Base-by-base conservation (phyloP, 1,284 basidiomycete genomes). In the Cerioporus squamosus region DNA sequence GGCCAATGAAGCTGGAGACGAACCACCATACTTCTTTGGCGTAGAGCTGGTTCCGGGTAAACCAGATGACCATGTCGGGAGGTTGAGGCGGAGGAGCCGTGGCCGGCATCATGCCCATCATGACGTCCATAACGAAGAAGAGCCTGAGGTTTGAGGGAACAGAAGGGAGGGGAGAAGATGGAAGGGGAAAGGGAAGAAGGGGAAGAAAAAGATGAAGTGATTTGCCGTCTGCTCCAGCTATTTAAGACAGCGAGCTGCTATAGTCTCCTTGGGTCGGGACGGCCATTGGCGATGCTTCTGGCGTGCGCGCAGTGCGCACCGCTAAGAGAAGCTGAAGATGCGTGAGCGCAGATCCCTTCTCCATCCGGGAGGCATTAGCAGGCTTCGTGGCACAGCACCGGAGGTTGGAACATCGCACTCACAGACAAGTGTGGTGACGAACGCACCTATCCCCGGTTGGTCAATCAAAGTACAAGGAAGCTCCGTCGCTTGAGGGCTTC, bases 1-100 rank as follows among this genome's bases (percentile, higher is more conserved):
- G 50, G 44, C 66, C 68, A 7, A 85, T 72, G 68, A 82, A 77
- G 56, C 66, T 57, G 4, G 74, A 72, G 4, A 84, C 47, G 51
- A 77, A 70, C 57, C 77, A 77, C 76, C 82, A 81, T 3, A 76
- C 68, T 61, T 75, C 66, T 38, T 76, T 71, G n/a, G 82, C 75
- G 57, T 79, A 81, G 7, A 39, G 53, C 20, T 51, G 50, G 49
- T 55, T 57, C 17, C 66, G 55, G 10, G 24, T 31, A 22, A 56
- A 60, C 43, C 65, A 63, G 18, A 65, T 42, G 15, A 56, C 44
- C 26, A 50, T 53, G 56, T 53, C 51, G 2, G 45, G 29, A 24
- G 45, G 29, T 2, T 33, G 29, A 18, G 45, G 45, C 4, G n/a
- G 45, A 36, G 45, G 45, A 4, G 45, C 45, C 29, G 29, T 36